A percentile compares a stretch with the other conserved stretches of the same genome.
These are phyloP conservation scores for Penicillium sp. DNA, from an alignment of 2,329 filamentous ascomycete species.

Conservation along the genomic window DNA sequence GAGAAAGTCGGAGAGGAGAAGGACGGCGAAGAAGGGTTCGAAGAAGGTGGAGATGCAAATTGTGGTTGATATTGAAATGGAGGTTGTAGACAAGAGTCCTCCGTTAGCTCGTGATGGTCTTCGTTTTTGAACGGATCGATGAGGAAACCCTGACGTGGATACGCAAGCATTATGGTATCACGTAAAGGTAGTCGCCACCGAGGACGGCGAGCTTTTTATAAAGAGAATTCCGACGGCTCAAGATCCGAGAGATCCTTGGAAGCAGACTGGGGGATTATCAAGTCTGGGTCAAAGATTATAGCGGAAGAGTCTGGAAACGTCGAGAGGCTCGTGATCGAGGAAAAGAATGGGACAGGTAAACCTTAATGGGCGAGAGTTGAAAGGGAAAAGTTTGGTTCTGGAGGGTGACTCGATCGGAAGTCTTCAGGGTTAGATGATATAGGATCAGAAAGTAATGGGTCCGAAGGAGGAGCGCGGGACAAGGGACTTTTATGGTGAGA, in stretches of 20 bases:
- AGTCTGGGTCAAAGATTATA: neutral
- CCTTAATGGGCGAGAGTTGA: slow-evolving; percentile 11
- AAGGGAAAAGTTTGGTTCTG: slow-evolving; percentile 13
- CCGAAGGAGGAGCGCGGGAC: slow-evolving; percentile 1
- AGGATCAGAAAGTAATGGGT: slow-evolving; percentile 5
- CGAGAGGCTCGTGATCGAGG: slow-evolving; percentile 18
- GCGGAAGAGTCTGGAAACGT: slow-evolving; percentile 31
- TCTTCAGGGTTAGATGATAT: slow-evolving; percentile 5
- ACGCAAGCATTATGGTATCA: slow-evolving; percentile 37
- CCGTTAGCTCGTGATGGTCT: slow-evolving; percentile 36
- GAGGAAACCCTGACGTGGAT: slow-evolving; percentile 42
- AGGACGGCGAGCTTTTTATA: slow-evolving; percentile 28
- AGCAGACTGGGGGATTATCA: slow-evolving; percentile 6
- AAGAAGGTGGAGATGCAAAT: slow-evolving; percentile 36
- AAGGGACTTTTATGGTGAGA: neutral
- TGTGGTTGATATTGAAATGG: slow-evolving; percentile 32
- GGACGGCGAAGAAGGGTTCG: slow-evolving; percentile 31
- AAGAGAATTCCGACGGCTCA: slow-evolving; percentile 22
- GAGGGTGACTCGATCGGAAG: slow-evolving; percentile 21
- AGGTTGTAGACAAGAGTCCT: slow-evolving; percentile 34
- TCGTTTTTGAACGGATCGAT: slow-evolving; percentile 32
- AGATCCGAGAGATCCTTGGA: slow-evolving; percentile 25
- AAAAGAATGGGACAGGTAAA: slow-evolving; percentile 11
- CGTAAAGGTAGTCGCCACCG: slow-evolving; percentile 27
- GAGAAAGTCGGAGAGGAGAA: slow-evolving; percentile 31